Percentiles rank a stretch among this genome's conserved stretches.
Evolutionary conservation across 2,329 filamentous ascomycete species (phyloP).

Genomic region (Aspergillus intermedius): DNA sequence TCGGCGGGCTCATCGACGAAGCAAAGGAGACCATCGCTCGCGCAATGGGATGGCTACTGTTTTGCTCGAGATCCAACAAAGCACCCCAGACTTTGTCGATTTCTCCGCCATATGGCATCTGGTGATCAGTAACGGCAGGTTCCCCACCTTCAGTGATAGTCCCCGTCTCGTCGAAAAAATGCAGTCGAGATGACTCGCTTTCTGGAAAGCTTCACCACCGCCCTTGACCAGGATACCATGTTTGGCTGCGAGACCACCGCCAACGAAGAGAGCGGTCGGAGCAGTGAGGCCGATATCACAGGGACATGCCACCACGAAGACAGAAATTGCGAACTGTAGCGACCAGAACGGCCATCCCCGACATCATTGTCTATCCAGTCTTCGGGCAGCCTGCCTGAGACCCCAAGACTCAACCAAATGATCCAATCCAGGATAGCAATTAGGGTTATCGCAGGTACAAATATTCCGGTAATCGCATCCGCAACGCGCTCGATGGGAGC

Average conservation of each 20-base stretch:
- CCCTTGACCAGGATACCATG: constrained; percentile 77
- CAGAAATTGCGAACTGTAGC: constrained; percentile 65
- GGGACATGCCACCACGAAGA: constrained; percentile 81
- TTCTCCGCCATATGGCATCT: constrained; percentile 30
- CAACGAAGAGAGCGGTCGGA: constrained; percentile 79
- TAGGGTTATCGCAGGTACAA: constrained; percentile 44
- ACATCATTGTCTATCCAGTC: constrained; percentile 47
- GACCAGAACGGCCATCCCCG: constrained; percentile 49
- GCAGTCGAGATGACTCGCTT: constrained; percentile 68
- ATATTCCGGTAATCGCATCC: constrained; percentile 43
- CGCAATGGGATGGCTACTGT: constrained; percentile 55
- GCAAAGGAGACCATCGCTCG: constrained; percentile 46
- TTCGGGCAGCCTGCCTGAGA: constrained; percentile 36
- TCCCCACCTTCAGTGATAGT: constrained; percentile 64
- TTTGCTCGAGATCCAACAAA: constrained; percentile 48
- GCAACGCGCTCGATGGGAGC: constrained; percentile 44
- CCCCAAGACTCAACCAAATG: constrained; percentile 43
- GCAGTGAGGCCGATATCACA: constrained; percentile 80
- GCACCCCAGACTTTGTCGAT: constrained; percentile 40
- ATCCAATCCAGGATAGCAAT: constrained; percentile 43
- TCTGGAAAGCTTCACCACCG: constrained; percentile 78
- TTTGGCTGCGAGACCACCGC: constrained; percentile 70
- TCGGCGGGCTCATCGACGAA: constrained; percentile 30
- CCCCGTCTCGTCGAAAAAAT: constrained; percentile 85
- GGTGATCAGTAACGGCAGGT: constrained; percentile 49